Percentiles rank a stretch among this genome's conserved stretches.
These are phyloP conservation scores for Davidsoniella neocaledoniae DNA, from an alignment of 2,329 filamentous ascomycete species.

Conservation along the genomic window DNA sequence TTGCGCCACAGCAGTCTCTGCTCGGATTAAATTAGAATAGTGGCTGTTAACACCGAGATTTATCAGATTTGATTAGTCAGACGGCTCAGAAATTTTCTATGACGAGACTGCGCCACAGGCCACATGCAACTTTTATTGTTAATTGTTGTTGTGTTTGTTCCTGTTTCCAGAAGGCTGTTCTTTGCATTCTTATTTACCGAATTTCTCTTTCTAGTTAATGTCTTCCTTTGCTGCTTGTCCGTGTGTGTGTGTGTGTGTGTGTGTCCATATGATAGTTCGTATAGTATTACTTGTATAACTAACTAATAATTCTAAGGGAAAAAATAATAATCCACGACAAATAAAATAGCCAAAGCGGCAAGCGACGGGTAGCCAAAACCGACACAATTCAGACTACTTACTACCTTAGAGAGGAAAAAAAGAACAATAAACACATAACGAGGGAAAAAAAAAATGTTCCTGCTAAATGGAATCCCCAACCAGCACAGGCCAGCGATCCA, in stretches of 20 bases:
- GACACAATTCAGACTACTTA: not conserved
- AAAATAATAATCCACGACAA: no score
- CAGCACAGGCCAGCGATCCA: no score
- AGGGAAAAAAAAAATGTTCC: no score
- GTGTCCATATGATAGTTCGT: no score
- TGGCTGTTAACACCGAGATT: not conserved
- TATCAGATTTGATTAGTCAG: conserved; percentile 10
- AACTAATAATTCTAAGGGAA: no score
- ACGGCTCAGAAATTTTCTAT: not conserved
- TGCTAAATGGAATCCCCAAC: no score
- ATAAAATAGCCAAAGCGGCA: no score
- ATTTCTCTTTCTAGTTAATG: not conserved
- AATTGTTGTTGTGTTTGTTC: no score
- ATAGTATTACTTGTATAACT: no score
- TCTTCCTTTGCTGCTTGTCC: not conserved
- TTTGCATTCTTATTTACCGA: not conserved
- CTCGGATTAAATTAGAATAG: not conserved
- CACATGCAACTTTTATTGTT: not conserved
- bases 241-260: no score
- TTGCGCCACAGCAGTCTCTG: not conserved
- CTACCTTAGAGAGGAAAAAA: not conserved
- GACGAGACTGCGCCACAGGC: not conserved
- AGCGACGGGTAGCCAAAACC: no score
- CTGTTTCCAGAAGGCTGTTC: no score
- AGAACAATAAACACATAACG: not conserved